Conservation (phyloP, 345 rosid species). For the Conringia planisiliqua region DNA sequence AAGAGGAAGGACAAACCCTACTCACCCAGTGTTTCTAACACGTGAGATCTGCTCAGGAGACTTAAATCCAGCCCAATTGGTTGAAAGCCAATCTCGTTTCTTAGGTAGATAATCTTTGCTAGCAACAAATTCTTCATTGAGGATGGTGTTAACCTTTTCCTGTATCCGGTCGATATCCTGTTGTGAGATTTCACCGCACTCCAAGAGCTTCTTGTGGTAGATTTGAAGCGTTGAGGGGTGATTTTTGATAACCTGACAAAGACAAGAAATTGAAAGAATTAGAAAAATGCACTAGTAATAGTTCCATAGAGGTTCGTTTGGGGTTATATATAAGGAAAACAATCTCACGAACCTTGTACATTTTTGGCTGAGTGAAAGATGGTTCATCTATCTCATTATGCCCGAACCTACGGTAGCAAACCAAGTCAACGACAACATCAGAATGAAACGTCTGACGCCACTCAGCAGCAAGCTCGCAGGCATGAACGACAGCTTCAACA, state of each 20-base stretch:
- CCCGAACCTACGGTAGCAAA: conserved; percentile 76
- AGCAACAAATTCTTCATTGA: conserved; percentile 65
- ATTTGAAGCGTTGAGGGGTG: conserved; percentile 71
- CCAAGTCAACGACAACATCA: conserved; percentile 75
- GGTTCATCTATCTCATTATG: conserved; percentile 90
- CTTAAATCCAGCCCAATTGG: conserved; percentile 78
- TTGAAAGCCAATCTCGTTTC: conserved; percentile 78
- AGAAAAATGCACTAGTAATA: background rate
- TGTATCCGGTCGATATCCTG: conserved; percentile 57
- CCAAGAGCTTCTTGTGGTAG: conserved; percentile 60
- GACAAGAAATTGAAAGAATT: background rate
- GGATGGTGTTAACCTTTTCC: conserved; percentile 60
- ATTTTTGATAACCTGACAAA: conserved; percentile 55
- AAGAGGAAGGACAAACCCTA: background rate
- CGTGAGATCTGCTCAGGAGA: conserved; percentile 84
- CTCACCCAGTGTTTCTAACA: conserved; percentile 73
- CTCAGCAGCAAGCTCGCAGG: conserved; percentile 81
- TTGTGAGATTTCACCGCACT: conserved; percentile 55
- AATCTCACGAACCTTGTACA: conserved; percentile 59
- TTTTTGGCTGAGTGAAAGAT: conserved; percentile 79
- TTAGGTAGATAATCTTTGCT: conserved; percentile 72
- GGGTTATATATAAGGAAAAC: background rate
- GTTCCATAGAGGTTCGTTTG: background rate
- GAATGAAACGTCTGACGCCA: conserved; percentile 90
- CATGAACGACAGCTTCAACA: conserved; percentile 80